Percentiles rank a stretch among this genome's conserved stretches.
Evolutionary conservation across 129 eudicot genomes (phyloP).

Genomic region (Solidago caesia): DNA sequence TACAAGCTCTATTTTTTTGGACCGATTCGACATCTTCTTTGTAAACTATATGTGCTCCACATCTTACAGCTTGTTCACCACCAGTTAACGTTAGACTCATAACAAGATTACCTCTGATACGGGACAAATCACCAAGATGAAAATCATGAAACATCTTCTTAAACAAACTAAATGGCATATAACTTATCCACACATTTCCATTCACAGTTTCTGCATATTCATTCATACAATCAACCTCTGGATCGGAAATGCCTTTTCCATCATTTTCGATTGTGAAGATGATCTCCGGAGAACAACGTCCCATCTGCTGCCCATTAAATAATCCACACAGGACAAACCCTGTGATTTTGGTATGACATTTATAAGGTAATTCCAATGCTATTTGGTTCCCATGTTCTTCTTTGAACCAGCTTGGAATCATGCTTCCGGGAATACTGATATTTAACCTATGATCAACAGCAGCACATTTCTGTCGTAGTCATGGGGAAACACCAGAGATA

Average conservation of each 20-base stretch:
- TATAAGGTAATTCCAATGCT: not conserved
- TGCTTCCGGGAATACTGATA: not conserved
- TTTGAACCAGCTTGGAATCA: conserved; percentile 13
- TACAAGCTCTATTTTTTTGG: not conserved
- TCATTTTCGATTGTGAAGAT: not conserved
- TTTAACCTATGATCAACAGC: not conserved
- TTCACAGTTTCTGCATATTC: not conserved
- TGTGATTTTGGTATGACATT: not conserved
- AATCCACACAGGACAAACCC: not conserved
- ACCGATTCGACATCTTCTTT: not conserved
- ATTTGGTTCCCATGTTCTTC: not conserved
- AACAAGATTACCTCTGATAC: conserved; percentile 6
- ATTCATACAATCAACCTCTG: not conserved
- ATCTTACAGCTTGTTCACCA: not conserved
- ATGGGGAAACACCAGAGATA: not conserved
- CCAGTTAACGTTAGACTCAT: not conserved
- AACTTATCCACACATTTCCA: not conserved
- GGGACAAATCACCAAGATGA: not conserved
- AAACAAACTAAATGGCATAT: not conserved
- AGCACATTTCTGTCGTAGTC: not conserved
- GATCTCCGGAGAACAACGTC: not conserved
- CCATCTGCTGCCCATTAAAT: not conserved
- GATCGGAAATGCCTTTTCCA: too few relatives aligned
- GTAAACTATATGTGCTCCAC: conserved; percentile 9
- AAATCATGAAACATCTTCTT: not conserved